Conservation (phyloP, 139 green algal genomes). For the Tetraselmis chui region DNA sequence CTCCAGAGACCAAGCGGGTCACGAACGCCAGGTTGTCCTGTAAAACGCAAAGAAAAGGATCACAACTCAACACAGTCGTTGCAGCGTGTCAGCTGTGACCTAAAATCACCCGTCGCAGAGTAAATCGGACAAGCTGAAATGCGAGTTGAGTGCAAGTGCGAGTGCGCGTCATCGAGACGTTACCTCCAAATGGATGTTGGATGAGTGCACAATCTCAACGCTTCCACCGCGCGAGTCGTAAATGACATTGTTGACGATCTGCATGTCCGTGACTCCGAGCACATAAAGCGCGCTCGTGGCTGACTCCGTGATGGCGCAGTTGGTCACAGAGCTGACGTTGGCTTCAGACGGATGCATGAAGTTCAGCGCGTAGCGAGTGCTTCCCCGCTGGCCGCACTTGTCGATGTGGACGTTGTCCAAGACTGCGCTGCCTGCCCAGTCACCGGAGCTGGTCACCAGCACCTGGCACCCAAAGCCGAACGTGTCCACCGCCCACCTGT, state of each 20-base stretch:
- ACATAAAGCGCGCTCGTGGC: background rate
- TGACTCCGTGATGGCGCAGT: background rate
- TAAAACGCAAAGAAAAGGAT: background rate
- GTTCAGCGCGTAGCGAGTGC: background rate
- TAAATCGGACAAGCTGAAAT: too few species aligned
- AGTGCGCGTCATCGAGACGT: too few species aligned
- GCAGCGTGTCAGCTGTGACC: too few species aligned
- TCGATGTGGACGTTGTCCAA: background rate
- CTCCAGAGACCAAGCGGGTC: background rate
- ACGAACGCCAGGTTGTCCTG: background rate
- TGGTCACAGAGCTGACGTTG: background rate
- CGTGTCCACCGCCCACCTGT: background rate
- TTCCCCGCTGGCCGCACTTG: background rate
- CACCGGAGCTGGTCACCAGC: background rate
- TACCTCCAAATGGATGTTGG: background rate
- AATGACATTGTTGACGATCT: background rate
- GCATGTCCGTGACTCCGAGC: background rate
- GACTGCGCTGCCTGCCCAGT: background rate
- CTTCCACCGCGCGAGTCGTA: background rate
- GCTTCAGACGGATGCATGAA: background rate
- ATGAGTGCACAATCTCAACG: background rate
- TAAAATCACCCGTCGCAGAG: too few species aligned
- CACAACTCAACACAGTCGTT: too few species aligned
- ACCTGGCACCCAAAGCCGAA: background rate
- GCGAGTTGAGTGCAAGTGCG: too few species aligned